A percentile compares a stretch with the other conserved stretches of the same genome.
Evolutionary conservation across 192 early-diverging fungal species (phyloP).

Genomic region (Coemansia sp.): DNA sequence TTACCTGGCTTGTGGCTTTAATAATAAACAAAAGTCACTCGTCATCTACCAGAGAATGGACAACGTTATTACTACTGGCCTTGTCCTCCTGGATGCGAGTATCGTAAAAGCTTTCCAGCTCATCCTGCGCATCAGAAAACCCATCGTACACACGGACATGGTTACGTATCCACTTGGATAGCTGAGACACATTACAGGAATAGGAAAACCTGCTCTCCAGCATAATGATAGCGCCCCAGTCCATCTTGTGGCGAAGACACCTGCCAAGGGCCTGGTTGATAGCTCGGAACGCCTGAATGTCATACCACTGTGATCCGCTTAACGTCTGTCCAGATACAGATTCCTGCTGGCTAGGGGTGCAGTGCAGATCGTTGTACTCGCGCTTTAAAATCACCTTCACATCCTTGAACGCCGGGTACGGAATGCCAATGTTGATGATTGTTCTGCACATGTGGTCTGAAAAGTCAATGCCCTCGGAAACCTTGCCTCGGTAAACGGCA

Average conservation of each 20-base stretch:
- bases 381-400: constrained; percentile 56
- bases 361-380: constrained; percentile 50
- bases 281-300: constrained; percentile 61
- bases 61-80: background rate
- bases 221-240: constrained; percentile 66
- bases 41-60: background rate
- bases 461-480: constrained; percentile 56
- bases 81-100: background rate
- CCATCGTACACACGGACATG: constrained; percentile 16
- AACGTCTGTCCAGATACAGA: constrained; percentile 11
- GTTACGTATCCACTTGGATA: constrained; percentile 57
- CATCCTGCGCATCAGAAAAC: constrained; percentile 22
- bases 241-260: constrained; percentile 58
- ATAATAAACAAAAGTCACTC: background rate
- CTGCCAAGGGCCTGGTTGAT: constrained; percentile 63
- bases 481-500: constrained; percentile 58
- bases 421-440: constrained; percentile 60
- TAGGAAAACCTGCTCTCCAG: constrained; percentile 56
- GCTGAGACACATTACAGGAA: constrained; percentile 19
- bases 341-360: background rate
- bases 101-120: constrained; percentile 33
- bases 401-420: constrained; percentile 56
- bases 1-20: too few species aligned
- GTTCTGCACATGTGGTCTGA: constrained; percentile 50
- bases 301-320: constrained; percentile 58